Conservation (phyloP, 2,329 filamentous ascomycete species). For the Hortaea werneckii region DNA sequence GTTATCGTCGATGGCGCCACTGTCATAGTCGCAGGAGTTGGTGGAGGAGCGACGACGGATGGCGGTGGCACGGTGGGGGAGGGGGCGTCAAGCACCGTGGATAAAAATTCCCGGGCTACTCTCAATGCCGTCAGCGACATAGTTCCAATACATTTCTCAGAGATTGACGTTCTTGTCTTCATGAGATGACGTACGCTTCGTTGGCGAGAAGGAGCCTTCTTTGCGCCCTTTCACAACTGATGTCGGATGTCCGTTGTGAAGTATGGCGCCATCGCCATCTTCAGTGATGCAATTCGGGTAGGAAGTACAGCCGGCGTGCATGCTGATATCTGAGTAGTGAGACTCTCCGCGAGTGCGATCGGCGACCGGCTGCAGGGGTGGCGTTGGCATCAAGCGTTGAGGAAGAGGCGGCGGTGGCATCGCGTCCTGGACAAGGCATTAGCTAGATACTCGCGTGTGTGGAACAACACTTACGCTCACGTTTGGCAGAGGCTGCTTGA, state of each 20-base stretch:
- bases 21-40: background rate
- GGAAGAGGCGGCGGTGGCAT: slow-evolving; percentile 22
- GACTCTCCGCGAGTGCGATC: slow-evolving; percentile 12
- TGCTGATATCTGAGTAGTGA: slow-evolving; percentile 24
- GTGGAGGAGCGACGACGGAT: background rate
- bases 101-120: slow-evolving; percentile 20
- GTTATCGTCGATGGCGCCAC: background rate
- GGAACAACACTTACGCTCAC: background rate
- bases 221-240: slow-evolving; percentile 16
- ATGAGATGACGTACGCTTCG: slow-evolving; percentile 5
- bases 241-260: slow-evolving; percentile 14
- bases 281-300: slow-evolving; percentile 23
- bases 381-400: background rate
- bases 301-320: slow-evolving; percentile 22
- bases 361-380: background rate
- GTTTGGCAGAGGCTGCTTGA: slow-evolving; percentile 3
- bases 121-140: slow-evolving; percentile 2
- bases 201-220: slow-evolving; percentile 12
- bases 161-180: background rate
- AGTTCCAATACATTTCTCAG: background rate
- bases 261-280: slow-evolving; percentile 14
- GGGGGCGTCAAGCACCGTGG: slow-evolving; percentile 13
- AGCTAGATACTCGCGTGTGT: background rate
- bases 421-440: background rate
- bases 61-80: slow-evolving; percentile 1